Conservation (phyloP, 2,329 filamentous ascomycete species). For the Diaporthe destruens region DNA sequence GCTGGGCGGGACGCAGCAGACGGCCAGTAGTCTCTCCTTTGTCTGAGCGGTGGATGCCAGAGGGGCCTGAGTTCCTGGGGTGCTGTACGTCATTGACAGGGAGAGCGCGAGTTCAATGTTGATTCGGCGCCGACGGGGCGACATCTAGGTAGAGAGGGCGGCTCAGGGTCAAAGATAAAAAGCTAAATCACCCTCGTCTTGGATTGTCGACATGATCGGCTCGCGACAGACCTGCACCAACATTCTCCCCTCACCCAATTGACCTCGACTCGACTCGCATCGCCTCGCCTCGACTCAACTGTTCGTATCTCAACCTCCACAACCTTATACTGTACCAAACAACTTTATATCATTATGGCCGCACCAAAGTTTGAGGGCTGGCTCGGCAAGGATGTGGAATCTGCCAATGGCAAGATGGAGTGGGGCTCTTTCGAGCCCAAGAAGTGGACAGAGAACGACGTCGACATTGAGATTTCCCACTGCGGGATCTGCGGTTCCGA, state of each 20-base stretch:
- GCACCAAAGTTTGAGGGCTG: constrained; percentile 60
- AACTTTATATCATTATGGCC: constrained; percentile 30
- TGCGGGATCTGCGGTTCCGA: constrained; percentile 73
- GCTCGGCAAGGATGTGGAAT: constrained; percentile 54
- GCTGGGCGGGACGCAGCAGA: constrained; percentile 9
- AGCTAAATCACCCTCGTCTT: constrained; percentile 8
- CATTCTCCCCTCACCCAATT: background rate
- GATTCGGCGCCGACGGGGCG: background rate
- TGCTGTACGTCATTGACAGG: constrained; percentile 27
- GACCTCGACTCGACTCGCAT: background rate
- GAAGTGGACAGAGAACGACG: constrained; percentile 69
- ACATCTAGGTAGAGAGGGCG: background rate
- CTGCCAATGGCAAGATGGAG: constrained; percentile 61
- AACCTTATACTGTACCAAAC: background rate
- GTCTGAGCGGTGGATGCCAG: background rate
- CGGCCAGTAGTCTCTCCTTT: background rate
- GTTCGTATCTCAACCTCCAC: background rate
- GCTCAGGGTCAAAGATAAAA: background rate
- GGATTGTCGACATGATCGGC: background rate
- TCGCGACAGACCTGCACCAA: background rate
- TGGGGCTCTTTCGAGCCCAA: constrained; percentile 69
- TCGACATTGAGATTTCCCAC: constrained; percentile 72
- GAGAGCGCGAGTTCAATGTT: background rate
- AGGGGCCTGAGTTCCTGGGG: background rate
- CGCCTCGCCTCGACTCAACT: background rate